These are phyloP conservation scores for Amphichorda felina DNA, from an alignment of 2,329 filamentous ascomycete species.

Conservation along the genomic window DNA sequence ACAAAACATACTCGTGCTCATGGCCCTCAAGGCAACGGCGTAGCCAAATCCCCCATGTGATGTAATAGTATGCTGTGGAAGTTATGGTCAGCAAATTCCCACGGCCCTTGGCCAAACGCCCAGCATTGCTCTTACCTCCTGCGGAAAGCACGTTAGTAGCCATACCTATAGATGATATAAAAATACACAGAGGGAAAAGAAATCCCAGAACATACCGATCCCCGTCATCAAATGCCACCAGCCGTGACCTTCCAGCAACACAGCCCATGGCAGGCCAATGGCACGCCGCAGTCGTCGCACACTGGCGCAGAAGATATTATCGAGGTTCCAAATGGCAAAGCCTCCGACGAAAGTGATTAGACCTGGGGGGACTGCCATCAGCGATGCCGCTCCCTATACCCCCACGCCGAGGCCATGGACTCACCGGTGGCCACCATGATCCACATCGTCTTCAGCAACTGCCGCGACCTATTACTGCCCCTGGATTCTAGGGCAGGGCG, in stretches of 20 bases:
- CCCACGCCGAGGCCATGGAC: constrained; percentile 2
- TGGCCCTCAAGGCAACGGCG: constrained; percentile 62
- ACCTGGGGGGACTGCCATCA: constrained; percentile 5
- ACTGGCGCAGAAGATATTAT: constrained; percentile 62
- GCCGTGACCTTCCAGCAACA: constrained; percentile 48
- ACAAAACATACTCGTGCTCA: constrained; percentile 58
- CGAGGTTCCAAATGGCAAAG: constrained; percentile 67
- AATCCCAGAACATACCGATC: constrained; percentile 37
- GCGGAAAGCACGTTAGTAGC: not conserved
- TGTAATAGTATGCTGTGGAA: constrained; percentile 63
- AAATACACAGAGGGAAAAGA: not conserved
- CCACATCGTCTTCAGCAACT: constrained; percentile 56
- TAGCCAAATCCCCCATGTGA: constrained; percentile 75
- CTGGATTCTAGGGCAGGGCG: constrained; percentile 32
- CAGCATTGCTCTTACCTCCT: constrained; percentile 8
- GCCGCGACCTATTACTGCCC: constrained; percentile 35
- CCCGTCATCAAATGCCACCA: constrained; percentile 74
- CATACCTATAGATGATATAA: too few species aligned
- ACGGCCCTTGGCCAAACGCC: not conserved
- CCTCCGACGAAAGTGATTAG: constrained; percentile 61
- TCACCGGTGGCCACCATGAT: constrained; percentile 49
- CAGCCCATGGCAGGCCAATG: constrained; percentile 56
- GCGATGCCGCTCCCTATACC: not conserved
- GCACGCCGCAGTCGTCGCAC: constrained; percentile 54
- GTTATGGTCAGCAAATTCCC: constrained; percentile 9